Evolutionary conservation across 2,329 filamentous ascomycete species (phyloP).

Genomic region (Penicillium occitanis): DNA sequence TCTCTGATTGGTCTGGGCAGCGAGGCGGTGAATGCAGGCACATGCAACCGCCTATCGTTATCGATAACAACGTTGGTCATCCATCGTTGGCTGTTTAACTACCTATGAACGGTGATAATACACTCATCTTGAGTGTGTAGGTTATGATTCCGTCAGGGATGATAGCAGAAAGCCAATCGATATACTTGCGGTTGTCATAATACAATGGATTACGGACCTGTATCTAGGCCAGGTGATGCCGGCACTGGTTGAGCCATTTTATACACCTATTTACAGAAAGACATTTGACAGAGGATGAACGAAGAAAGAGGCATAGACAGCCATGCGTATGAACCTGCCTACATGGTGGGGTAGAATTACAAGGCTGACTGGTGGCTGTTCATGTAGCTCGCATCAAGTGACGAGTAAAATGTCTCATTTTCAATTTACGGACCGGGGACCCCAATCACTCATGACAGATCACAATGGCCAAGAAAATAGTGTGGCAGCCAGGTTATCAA

Average conservation of each 20-base stretch:
- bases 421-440: no score
- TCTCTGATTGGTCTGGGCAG: not conserved
- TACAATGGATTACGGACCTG: not conserved
- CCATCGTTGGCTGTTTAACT: not conserved
- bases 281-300: not conserved
- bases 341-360: constrained; percentile 2
- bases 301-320: not conserved
- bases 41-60: not conserved
- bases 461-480: no score
- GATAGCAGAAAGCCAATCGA: no score
- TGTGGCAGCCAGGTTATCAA: no score
- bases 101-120: no score
- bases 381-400: not conserved
- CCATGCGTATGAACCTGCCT: not conserved
- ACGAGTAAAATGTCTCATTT: not conserved
- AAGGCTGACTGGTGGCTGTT: not conserved
- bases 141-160: not conserved
- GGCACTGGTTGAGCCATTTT: constrained; percentile 4
- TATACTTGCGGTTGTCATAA: not conserved
- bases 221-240: not conserved
- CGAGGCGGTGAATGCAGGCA: constrained; percentile 8
- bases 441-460: no score
- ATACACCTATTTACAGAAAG: not conserved
- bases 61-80: not conserved
- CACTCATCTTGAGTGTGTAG: not conserved